A percentile compares a stretch with the other conserved stretches of the same genome.
These are phyloP conservation scores for Monosporascus sp. DNA, from an alignment of 2,329 filamentous ascomycete species.

Conservation along the genomic window DNA sequence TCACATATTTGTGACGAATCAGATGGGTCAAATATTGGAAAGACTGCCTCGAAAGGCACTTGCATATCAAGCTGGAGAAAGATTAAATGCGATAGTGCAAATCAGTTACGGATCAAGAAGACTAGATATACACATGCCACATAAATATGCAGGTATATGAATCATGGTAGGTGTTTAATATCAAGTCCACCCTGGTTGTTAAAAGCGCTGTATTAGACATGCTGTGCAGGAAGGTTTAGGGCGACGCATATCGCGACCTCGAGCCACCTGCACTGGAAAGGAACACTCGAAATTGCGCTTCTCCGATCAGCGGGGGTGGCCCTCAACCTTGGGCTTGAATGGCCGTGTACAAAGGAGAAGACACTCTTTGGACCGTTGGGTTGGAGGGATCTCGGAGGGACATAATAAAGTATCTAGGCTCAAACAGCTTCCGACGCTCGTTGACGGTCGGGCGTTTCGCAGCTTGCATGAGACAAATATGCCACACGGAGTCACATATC, in stretches of 20 bases:
- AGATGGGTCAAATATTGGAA: neutral
- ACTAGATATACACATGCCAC: neutral
- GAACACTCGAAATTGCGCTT: too few species aligned
- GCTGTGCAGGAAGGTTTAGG: too few species aligned
- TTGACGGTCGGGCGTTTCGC: neutral
- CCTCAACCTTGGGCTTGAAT: too few species aligned
- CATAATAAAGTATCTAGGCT: neutral
- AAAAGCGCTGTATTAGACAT: too few species aligned
- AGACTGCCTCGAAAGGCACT: neutral
- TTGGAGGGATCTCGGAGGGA: too few species aligned
- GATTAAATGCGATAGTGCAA: neutral
- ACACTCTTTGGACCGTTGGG: too few species aligned
- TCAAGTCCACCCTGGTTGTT: too few species aligned
- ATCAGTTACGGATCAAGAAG: neutral
- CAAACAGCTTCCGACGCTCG: neutral
- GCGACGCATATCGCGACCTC: too few species aligned
- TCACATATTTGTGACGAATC: neutral
- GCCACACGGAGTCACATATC: neutral
- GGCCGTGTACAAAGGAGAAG: too few species aligned
- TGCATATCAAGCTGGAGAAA: neutral
- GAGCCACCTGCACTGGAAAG: too few species aligned
- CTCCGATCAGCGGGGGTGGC: too few species aligned
- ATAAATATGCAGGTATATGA: neutral
- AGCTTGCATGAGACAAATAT: constrained; percentile 1
- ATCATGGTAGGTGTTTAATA: too few species aligned